Base-by-base conservation (phyloP, 805 yeast species). In the Wilhelminamyces savonicus region DNA sequence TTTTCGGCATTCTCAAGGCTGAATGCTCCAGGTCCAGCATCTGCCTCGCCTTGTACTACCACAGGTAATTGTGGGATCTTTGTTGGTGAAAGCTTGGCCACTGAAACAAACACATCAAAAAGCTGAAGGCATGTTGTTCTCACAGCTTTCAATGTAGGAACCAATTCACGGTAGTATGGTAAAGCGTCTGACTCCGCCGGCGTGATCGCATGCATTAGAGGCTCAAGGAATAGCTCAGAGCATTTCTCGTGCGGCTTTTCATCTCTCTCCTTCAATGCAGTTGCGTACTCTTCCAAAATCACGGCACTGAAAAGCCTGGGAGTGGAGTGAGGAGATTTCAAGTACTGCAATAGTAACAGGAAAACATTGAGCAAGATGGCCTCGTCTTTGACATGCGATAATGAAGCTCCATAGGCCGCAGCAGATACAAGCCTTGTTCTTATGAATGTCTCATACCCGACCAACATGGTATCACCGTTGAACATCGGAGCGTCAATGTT, bases 21-120 rank as follows among this genome's bases (percentile, higher is more conserved):
- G 57, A 92, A 92, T 0, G 97, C 97, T 44, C 81, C 87, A 1
- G 94, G 86, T 2, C 96, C 97, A 2, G 97, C 95, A 36, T 84
- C 94, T 1, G 76, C 67, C 50, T 92, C 97, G 21, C 98, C 98
- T 54, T 87, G 90, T 4, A 90, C 96, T 7, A 88, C 77, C 4
- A 87, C 78, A 0, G 98, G 92, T 13, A 92, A 54, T 31, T 78
- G 82, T 0, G 97, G 97, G 4, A 86, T 53, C 48, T 79, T 81
- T 13, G 71, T 64, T 9, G 76, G 71, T 1, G 90, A 68, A 13
- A 90, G 54, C 52, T 80, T 82, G 4, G 90, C 96, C 19, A 68
- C 73, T 28, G 80, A 86, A 23, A 78, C 73, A 54, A 92, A 84
- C 1, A 86, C 76, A 31, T 80, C 77, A 39, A 87, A 73, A 30